These are phyloP conservation scores for Tricholoma hemisulphureum DNA, from an alignment of 768 basidiomycete genomes.

Conservation along the genomic window DNA sequence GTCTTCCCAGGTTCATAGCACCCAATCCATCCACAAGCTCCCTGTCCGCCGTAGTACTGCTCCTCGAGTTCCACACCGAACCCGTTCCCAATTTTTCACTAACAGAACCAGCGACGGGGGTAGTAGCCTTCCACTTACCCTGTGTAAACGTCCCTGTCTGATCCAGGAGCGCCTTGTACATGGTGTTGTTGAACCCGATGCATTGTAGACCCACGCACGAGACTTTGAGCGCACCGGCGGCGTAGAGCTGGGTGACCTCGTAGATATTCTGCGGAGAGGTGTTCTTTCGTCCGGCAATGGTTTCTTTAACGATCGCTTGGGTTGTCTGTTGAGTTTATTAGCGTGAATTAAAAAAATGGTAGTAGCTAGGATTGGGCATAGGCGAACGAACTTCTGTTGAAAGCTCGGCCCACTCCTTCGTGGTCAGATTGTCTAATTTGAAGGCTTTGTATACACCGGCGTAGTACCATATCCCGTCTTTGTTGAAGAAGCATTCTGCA, in stretches of 20 bases:
- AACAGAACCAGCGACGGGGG: constrained; percentile 8
- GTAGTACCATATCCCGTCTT: constrained; percentile 81
- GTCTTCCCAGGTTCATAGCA: constrained; percentile 14
- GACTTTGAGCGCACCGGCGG: constrained; percentile 67
- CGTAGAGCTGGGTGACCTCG: constrained; percentile 71
- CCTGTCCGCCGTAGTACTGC: neutral
- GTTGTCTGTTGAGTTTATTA: constrained; percentile 45
- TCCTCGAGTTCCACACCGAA: constrained; percentile 10
- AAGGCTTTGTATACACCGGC: constrained; percentile 76
- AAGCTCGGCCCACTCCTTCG: constrained; percentile 68
- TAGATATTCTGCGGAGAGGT: constrained; percentile 76
- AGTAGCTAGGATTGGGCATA: neutral
- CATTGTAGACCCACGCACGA: constrained; percentile 76
- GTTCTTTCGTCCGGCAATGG: constrained; percentile 67
- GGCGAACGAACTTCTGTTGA: constrained; percentile 52
- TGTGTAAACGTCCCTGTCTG: constrained; percentile 52
- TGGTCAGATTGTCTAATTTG: constrained; percentile 59
- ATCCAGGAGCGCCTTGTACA: constrained; percentile 66
- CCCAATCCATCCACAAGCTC: constrained; percentile 13
- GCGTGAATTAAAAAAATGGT: constrained; percentile 6
- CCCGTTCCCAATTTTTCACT: constrained; percentile 10
- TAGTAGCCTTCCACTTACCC: constrained; percentile 34
- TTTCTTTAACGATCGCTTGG: constrained; percentile 69
- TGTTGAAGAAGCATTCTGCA: constrained; percentile 78
- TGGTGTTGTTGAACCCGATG: constrained; percentile 66